A percentile compares a stretch with the other conserved stretches of the same genome.
Evolutionary conservation across 2,329 filamentous ascomycete genomes (phyloP).

Genomic region (Calonectria hawksworthii): DNA sequence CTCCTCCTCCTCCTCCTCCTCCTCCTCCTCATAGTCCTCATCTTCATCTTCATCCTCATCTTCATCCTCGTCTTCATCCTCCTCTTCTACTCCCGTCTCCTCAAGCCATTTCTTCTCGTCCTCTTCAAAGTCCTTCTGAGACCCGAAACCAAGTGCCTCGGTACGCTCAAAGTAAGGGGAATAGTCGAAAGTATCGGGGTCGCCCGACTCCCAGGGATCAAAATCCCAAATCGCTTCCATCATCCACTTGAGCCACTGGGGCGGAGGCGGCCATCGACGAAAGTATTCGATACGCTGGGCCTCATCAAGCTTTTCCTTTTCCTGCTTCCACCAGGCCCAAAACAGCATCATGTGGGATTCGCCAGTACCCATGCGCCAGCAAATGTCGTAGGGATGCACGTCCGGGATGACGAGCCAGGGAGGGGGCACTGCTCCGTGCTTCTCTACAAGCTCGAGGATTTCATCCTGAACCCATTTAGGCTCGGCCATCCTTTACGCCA

Average conservation of each 20-base stretch:
- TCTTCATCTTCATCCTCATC: background rate
- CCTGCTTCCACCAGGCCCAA: background rate
- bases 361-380: slow-evolving; percentile 1
- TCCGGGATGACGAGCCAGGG: background rate
- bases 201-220: background rate
- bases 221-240: background rate
- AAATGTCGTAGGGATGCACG: background rate
- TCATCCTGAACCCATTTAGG: background rate
- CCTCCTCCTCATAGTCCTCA: too few species aligned
- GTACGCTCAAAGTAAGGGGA: background rate
- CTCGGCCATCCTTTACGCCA: background rate
- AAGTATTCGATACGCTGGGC: background rate
- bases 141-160: background rate
- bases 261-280: background rate
- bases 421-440: background rate
- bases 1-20: background rate
- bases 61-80: background rate
- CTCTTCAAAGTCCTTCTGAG: background rate
- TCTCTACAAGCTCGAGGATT: background rate
- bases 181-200: background rate
- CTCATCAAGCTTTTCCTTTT: background rate
- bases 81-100: background rate
- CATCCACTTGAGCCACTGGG: background rate
- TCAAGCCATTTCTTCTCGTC: background rate
- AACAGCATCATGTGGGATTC: background rate